Evolutionary conservation across 176 grass and related monocot genomes (phyloP), one percentile per base, ranked within the genome.

Genomic region (Paspalum vaginatum): DNA sequence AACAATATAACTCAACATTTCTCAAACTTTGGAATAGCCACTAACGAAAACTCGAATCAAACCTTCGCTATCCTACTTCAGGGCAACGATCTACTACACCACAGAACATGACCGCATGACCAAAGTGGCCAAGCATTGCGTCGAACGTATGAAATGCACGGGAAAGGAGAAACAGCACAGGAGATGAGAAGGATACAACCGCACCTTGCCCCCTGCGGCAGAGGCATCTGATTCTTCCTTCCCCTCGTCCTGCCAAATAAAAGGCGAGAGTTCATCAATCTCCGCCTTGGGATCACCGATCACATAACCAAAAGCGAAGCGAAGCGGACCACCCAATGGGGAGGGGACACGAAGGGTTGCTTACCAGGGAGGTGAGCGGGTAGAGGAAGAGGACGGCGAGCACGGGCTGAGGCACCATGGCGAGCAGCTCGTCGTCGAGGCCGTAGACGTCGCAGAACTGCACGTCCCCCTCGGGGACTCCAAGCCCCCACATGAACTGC

Each of bases 361-460:
- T 79, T 76, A 95, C 92, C 77, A 75, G 8, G 4, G 83, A 83
- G 26, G 86, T 79, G 75, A 87, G 88, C 21, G 96, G 96, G 84
- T 93, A 98, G 75, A 98, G 96, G 59, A 98, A 91, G 87, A 98
- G 42, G 69, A 95, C 92, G n/a, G 96, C 96, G 20, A 98, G 81
- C 68, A 98, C 88, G 76, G 96, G 96, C 76, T 95, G 87, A 37
- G 92, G 92, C 41, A 98, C 96, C 92, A 98, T 93, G 48, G 77
- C 88, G 25, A 98, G 81, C 76, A 98, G 53, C 50, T 95, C 96
- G 46, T 98, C 92, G 76, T 95, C 96, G 75, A 98, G 83, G 51
- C 96, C 96, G 67, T 98, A 98, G 43, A 98, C 92, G 73, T 98
- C 96, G 61, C 86, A 89, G 90, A 98, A 98, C 86, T 95, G 90